Evolutionary conservation across 768 basidiomycete genomes (phyloP), one percentile per base, ranked within the genome.

Genomic region (Panaeolus papilionaceus): DNA sequence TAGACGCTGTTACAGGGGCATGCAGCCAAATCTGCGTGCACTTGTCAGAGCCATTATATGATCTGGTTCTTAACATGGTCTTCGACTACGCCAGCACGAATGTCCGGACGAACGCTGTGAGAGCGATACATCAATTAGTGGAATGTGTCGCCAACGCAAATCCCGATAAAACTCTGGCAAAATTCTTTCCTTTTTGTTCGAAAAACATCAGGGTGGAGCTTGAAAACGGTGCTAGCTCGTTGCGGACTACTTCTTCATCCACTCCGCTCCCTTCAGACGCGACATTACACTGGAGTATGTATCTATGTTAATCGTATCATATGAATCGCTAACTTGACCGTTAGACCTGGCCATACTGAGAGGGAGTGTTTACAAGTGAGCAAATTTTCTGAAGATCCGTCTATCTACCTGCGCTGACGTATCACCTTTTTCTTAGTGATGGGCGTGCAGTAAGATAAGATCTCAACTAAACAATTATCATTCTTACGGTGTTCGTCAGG

Each of bases 271-370:
- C 92, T 2, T 91, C 92, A 1, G 94, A 95, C 76, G 92, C 92
- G 3, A 94, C 93, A 18, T 81, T 97, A 62, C 94, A 96, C 72
- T 95, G 93, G 92, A 93, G 92, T 92, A 77, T 65, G 89, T 77
- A 20, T 44, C 16, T 6, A 44, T 44, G 14, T 12, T 16, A 12
- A 16, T 44, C 16, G 14, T 2, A 44, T 44, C 16, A 44, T 44
- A 14, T 14, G 14, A 2, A 4, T 44, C 42, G 10, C 49, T 49
- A 11, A 64, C 45, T 38, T 33, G 67, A 38, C 65, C 7, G 61
- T 49, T 69, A 92, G 91, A 92, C 79, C 80, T 93, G 47, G 90
- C 91, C 0, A 88, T 95, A 45, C 76, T 95, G 26, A 84, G 91
- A 61, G 93, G 93, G n/a, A 83, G 89, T n/a, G 87, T 94, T 70